Evolutionary conservation across 1,284 basidiomycete species (phyloP).

Genomic region (Salmacisia buchloeana): DNA sequence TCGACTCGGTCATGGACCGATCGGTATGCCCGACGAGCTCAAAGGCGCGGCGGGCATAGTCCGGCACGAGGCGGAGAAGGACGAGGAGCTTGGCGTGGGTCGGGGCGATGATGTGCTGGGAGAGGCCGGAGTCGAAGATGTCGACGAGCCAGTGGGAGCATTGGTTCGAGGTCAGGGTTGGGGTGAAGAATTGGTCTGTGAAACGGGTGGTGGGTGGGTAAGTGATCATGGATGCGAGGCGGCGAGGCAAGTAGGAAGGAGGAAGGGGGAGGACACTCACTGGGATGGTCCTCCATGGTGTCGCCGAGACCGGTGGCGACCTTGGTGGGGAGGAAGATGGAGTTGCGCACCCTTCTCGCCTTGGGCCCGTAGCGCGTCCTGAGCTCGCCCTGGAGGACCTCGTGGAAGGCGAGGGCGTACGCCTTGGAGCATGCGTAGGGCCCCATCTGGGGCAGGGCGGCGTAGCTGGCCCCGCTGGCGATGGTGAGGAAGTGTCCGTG

Average conservation of each 20-base stretch:
- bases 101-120: constrained; percentile 9
- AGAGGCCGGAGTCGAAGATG: constrained; percentile 11
- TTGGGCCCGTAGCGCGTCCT: constrained; percentile 18
- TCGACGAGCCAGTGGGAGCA: not conserved
- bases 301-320: constrained; percentile 27
- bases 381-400: constrained; percentile 22
- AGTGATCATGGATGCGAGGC: not conserved
- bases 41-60: constrained; percentile 6
- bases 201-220: not conserved
- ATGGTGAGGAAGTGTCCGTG: not conserved
- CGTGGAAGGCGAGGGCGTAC: constrained; percentile 24
- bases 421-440: constrained; percentile 27
- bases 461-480: not conserved
- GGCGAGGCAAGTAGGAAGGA: not conserved
- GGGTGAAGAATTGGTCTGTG: constrained; percentile 11
- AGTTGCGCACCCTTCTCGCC: constrained; percentile 21
- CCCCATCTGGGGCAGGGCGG: constrained; percentile 6
- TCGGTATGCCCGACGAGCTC: constrained; percentile 9
- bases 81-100: not conserved
- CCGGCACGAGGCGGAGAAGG: not conserved
- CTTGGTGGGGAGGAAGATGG: constrained; percentile 27
- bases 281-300: constrained; percentile 9
- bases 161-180: constrained; percentile 2
- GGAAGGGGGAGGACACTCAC: constrained; percentile 4
- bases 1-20: constrained; percentile 28